Base-by-base conservation (phyloP, 1,284 basidiomycete species). In the Termitomyces sp. region DNA sequence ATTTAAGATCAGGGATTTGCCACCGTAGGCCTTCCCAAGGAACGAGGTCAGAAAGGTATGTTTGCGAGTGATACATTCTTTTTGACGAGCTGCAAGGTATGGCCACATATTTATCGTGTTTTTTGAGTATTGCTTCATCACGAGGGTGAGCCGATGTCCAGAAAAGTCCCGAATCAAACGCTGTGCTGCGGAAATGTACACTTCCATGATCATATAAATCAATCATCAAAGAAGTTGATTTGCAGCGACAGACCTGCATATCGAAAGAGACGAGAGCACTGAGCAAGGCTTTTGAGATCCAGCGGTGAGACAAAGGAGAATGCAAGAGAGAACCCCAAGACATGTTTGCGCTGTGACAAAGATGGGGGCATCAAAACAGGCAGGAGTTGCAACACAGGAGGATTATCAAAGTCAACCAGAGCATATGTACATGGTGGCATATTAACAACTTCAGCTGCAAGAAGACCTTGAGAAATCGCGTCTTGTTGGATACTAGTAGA, bases 81-180 rank as follows among this genome's bases (percentile, higher is more conserved):
- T 55, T 54, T 73, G 63, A n/a, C 87, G 77, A 17, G 71, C 61
- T 21, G 67, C 68, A 33, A 88, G 73, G 64, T 88, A 88, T 2
- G 86, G 84, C 87, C 87, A 89, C 63, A 85, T 72, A 60, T 88
- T 82, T 1, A 75, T 80, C 69, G 76, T 80, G 12, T 71, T 73
- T 19, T 57, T 66, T 7, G 79, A 67, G 61, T 79, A 69, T 17
- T 64, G 63, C 42, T 67, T 52, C 39, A 78, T 56, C 10, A 82
- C 50, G 1, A 60, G 47, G 15, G 72, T 65, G 40, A 84, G 67
- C 46, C 86, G 76, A 30, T 60, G 61, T 4, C 86, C 86, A 21
- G 70, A 48, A 59, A 79, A 86, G 15, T 71, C 57, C 17, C 67
- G 70, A 8, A 53, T 59, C 10, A 89, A 72, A 34, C 78, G 73